phyloP scores from a whole-genome alignment of 805 yeast species.

The Candida maris region DNA sequence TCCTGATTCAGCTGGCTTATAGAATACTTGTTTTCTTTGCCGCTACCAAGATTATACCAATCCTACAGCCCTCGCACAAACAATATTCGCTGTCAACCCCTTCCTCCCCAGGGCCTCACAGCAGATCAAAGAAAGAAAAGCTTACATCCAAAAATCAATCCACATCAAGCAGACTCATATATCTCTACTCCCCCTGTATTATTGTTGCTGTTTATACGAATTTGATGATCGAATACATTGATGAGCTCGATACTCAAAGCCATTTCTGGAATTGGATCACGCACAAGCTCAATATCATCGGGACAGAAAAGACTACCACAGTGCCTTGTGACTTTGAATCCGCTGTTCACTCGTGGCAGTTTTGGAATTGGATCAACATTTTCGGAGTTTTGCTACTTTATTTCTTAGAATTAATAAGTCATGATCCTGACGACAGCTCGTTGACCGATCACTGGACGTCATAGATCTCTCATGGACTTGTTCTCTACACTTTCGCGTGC shows the following conservation, averaged over 20 bases:
- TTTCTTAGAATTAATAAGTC: slow-evolving; percentile 62
- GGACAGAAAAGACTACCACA: no score
- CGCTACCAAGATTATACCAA: slow-evolving; percentile 90
- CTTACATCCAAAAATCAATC: slow-evolving; percentile 14
- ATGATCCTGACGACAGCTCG: slow-evolving; percentile 33
- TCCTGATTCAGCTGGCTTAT: slow-evolving; percentile 76
- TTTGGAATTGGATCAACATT: slow-evolving; percentile 97
- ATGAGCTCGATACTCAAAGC: slow-evolving; percentile 60
- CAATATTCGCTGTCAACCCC: slow-evolving; percentile 19
- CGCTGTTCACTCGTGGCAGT: slow-evolving; percentile 73
- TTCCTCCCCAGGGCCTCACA: slow-evolving; percentile 21
- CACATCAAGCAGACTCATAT: slow-evolving; percentile 52
- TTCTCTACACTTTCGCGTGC: slow-evolving; percentile 1
- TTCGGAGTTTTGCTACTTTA: slow-evolving; percentile 75
- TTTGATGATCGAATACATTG: slow-evolving; percentile 83
- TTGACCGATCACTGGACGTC: slow-evolving; percentile 32
- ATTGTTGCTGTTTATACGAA: slow-evolving; percentile 95
- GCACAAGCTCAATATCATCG: slow-evolving; percentile 19
- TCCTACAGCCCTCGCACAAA: slow-evolving; percentile 29
- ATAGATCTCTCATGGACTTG: neutral
- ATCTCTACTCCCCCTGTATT: slow-evolving; percentile 90
- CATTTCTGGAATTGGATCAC: slow-evolving; percentile 32
- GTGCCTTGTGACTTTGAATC: slow-evolving; percentile 2
- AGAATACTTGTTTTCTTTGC: slow-evolving; percentile 82
- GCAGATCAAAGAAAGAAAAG: slow-evolving; percentile 6